A percentile compares a stretch with the other conserved stretches of the same genome.
These are phyloP conservation scores for Bipolaris victoriae DNA, from an alignment of 2,329 filamentous ascomycete species.

Conservation along the genomic window DNA sequence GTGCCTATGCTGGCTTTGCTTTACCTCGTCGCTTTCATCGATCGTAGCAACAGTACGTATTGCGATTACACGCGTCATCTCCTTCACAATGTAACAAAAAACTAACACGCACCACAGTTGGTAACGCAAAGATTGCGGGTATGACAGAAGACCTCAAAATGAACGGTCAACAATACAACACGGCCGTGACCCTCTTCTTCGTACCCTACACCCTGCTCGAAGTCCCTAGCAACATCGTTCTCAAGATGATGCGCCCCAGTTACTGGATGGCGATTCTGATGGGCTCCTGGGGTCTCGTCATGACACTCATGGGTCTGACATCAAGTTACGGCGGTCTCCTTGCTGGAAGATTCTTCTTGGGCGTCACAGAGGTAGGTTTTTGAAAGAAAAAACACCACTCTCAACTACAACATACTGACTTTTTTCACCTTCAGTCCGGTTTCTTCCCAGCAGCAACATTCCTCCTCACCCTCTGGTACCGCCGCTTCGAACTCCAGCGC, in stretches of 20 bases:
- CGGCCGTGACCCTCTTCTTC: conserved; percentile 50
- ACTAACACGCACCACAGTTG: conserved; percentile 31
- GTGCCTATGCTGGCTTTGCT: conserved; percentile 41
- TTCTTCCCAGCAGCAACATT: conserved; percentile 68
- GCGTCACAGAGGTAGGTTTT: conserved; percentile 46
- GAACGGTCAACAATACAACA: conserved; percentile 48
- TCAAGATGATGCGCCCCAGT: conserved; percentile 51
- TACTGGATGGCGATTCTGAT: conserved; percentile 51
- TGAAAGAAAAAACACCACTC: neutral
- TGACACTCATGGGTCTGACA: conserved; percentile 53
- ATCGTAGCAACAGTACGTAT: conserved; percentile 40
- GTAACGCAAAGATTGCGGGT: conserved; percentile 53
- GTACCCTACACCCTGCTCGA: conserved; percentile 50
- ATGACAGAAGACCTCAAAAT: conserved; percentile 49
- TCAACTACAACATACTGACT: conserved; percentile 16
- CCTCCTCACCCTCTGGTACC: conserved; percentile 46
- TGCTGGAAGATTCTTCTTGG: conserved; percentile 54
- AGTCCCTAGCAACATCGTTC: conserved; percentile 50
- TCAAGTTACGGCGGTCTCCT: conserved; percentile 56
- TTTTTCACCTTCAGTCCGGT: conserved; percentile 52
- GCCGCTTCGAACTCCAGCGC: conserved; percentile 43
- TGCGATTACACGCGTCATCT: too few relatives aligned
- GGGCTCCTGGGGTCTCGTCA: conserved; percentile 51
- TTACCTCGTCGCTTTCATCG: conserved; percentile 46
- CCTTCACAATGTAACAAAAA: neutral